A percentile compares a stretch with the other conserved stretches of the same genome.
These are phyloP conservation scores for Pueraria montana DNA, from an alignment of 306 rosid genomes.

Conservation along the genomic window DNA sequence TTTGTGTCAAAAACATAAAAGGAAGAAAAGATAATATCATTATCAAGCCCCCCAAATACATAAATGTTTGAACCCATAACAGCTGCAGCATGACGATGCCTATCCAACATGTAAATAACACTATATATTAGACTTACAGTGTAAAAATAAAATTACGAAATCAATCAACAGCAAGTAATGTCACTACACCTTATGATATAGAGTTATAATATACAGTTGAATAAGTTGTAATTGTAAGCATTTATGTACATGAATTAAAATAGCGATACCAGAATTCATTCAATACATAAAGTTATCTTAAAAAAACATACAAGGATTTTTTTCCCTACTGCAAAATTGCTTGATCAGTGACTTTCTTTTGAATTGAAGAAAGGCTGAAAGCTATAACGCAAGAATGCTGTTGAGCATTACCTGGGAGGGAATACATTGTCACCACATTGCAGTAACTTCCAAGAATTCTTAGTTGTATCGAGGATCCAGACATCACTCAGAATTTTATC, in stretches of 20 bases:
- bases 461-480: slow-evolving; percentile 68
- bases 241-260: slow-evolving; percentile 25
- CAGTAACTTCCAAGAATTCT: slow-evolving; percentile 67
- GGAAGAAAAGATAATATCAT: slow-evolving; percentile 74
- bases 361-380: background rate
- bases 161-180: slow-evolving; percentile 25
- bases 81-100: slow-evolving; percentile 97
- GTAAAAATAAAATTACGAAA: slow-evolving; percentile 28
- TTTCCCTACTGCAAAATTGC: background rate
- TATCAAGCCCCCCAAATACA: slow-evolving; percentile 91
- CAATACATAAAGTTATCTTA: background rate
- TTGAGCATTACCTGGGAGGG: slow-evolving; percentile 75
- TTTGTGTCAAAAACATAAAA: slow-evolving; percentile 72
- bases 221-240: slow-evolving; percentile 8
- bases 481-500: slow-evolving; percentile 78
- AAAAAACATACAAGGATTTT: background rate
- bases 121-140: slow-evolving; percentile 26
- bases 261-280: slow-evolving; percentile 20
- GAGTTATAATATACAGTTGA: slow-evolving; percentile 21
- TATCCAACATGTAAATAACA: slow-evolving; percentile 48
- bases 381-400: slow-evolving; percentile 16
- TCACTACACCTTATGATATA: slow-evolving; percentile 7
- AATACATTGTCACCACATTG: slow-evolving; percentile 68
- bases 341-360: slow-evolving; percentile 12
- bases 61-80: slow-evolving; percentile 75